Percentiles rank a stretch among this genome's conserved stretches.
phyloP scores from a whole-genome alignment of 257 asterid genomes.

The Scutellaria barbata region DNA sequence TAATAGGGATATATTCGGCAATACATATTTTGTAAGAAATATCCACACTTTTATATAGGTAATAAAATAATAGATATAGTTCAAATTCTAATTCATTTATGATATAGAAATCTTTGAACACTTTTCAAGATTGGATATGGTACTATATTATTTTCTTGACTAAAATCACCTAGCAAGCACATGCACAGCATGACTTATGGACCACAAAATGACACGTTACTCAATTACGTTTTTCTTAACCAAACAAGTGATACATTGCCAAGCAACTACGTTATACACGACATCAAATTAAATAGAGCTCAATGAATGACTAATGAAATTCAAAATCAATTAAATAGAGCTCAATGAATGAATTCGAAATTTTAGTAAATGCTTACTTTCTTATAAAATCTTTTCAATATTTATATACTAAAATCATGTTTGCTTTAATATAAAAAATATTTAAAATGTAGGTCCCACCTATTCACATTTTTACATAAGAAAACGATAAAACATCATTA shows the following conservation, averaged over 20 bases:
- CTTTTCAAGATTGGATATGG: constrained; percentile 1
- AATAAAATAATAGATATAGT: too few relatives aligned
- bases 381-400: too few relatives aligned
- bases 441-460: too few relatives aligned
- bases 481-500: too few relatives aligned
- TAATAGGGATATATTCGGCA: too few relatives aligned
- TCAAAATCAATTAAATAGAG: neutral
- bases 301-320: neutral
- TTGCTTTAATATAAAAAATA: too few relatives aligned
- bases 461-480: too few relatives aligned
- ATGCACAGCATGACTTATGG: constrained; percentile 28
- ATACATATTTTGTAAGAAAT: too few relatives aligned
- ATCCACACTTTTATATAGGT: too few relatives aligned
- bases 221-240: neutral
- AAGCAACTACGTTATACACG: neutral
- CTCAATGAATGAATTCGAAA: neutral
- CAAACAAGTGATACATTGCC: neutral
- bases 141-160: neutral
- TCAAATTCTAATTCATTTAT: neutral
- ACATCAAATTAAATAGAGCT: neutral
- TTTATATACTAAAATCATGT: too few relatives aligned
- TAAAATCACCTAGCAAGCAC: constrained; percentile 30
- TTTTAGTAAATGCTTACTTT: too few relatives aligned
- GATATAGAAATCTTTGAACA: neutral
- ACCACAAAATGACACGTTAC: constrained; percentile 32